phyloP scores from a whole-genome alignment of 1,139 yeast genomes.

The Zygotorulaspora mrakii region DNA sequence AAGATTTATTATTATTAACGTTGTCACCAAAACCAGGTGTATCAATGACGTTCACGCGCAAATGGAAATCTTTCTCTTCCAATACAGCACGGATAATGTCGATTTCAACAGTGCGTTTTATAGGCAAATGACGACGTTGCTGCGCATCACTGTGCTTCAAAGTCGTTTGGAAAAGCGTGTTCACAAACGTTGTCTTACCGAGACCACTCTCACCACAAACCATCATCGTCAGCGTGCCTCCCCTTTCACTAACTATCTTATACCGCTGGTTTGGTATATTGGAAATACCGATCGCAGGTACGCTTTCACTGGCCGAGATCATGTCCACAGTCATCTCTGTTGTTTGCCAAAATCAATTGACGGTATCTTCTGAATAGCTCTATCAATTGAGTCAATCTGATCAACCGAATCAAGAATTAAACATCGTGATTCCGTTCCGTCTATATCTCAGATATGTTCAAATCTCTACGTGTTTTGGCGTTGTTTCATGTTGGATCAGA shows the following conservation, averaged over 20 bases:
- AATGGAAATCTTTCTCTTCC: slow-evolving; percentile 85
- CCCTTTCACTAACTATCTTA: slow-evolving; percentile 83
- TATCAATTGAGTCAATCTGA: slow-evolving; percentile 3
- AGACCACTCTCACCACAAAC: slow-evolving; percentile 94
- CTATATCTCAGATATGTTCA: too few species aligned
- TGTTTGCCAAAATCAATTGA: too few species aligned
- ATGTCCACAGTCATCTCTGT: slow-evolving; percentile 16
- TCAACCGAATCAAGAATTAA: not conserved
- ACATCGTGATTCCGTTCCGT: too few species aligned
- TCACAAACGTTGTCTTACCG: slow-evolving; percentile 91
- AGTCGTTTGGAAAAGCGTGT: slow-evolving; percentile 77
- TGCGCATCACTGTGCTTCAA: slow-evolving; percentile 35
- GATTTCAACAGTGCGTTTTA: slow-evolving; percentile 86
- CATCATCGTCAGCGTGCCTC: slow-evolving; percentile 89
- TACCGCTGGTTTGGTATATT: slow-evolving; percentile 93
- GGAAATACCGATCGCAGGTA: slow-evolving; percentile 62
- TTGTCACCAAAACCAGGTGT: slow-evolving; percentile 99
- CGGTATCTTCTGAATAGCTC: too few species aligned
- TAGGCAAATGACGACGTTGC: slow-evolving; percentile 43
- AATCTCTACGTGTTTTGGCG: slow-evolving; percentile 14
- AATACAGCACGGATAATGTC: slow-evolving; percentile 85
- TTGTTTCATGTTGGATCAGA: slow-evolving; percentile 6
- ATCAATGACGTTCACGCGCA: slow-evolving; percentile 84
- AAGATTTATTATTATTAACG: slow-evolving; percentile 85
- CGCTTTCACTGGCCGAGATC: slow-evolving; percentile 12